phyloP scores from a whole-genome alignment of 257 asterid genomes.

The Echites panduratus region DNA sequence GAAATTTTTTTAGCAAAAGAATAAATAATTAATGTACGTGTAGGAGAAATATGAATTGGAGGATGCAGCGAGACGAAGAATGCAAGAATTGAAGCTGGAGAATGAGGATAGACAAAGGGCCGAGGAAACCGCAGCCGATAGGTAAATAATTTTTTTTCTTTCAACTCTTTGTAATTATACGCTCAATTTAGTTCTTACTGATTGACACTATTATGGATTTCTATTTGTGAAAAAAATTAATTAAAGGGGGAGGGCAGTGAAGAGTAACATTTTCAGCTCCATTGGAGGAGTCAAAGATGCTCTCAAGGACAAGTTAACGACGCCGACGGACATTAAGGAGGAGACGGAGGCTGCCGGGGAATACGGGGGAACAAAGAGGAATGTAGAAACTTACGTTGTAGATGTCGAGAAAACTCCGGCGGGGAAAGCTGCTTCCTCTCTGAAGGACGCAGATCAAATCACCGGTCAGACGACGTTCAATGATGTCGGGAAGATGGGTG shows the following conservation, averaged over 20 bases:
- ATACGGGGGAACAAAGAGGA: slow-evolving; percentile 20
- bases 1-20: too few relatives aligned
- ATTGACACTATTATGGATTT: too few relatives aligned
- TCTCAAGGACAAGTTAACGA: slow-evolving; percentile 42
- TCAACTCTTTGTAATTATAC: too few relatives aligned
- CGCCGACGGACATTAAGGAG: slow-evolving; percentile 20
- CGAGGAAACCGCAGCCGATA: slow-evolving; percentile 16
- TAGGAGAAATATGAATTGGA: slow-evolving; percentile 43
- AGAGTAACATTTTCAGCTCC: slow-evolving; percentile 29
- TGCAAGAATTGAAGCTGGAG: slow-evolving; percentile 3
- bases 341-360: slow-evolving; percentile 5
- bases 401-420: slow-evolving; percentile 2
- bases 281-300: slow-evolving; percentile 40
- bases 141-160: slow-evolving; percentile 16
- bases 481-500: slow-evolving; percentile 44
- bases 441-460: background rate
- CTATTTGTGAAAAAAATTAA: too few relatives aligned
- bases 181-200: too few relatives aligned
- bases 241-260: slow-evolving; percentile 21
- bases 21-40: too few relatives aligned
- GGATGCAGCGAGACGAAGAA: background rate
- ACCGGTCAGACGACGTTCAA: slow-evolving; percentile 39
- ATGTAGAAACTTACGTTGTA: background rate
- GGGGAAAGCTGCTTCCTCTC: background rate
- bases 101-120: slow-evolving; percentile 20